Evolutionary conservation across 495 filamentous ascomycete genomes (phyloP).

Genomic region (Penicillium maclennaniae): DNA sequence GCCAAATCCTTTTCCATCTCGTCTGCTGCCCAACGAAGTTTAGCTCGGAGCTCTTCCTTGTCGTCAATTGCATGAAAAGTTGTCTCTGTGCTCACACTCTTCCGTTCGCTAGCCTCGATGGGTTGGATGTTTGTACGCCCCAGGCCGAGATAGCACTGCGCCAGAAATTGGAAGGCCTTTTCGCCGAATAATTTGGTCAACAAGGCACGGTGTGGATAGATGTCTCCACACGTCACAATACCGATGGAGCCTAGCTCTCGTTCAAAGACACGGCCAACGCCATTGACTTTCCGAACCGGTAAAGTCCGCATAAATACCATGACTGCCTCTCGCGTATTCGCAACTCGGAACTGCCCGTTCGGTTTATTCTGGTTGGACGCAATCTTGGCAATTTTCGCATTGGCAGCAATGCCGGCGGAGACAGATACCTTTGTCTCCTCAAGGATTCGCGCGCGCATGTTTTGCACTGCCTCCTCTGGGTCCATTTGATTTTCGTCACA

Average conservation of each 20-base stretch:
- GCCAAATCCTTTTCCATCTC: slow-evolving; percentile 85
- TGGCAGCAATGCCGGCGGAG: slow-evolving; percentile 90
- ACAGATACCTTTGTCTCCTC: slow-evolving; percentile 81
- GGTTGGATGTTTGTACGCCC: slow-evolving; percentile 87
- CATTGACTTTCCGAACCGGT: slow-evolving; percentile 87
- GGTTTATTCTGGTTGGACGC: slow-evolving; percentile 93
- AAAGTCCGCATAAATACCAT: slow-evolving; percentile 82
- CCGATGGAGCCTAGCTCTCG: slow-evolving; percentile 86
- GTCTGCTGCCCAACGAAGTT: slow-evolving; percentile 73
- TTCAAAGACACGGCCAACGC: slow-evolving; percentile 89
- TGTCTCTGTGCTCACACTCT: slow-evolving; percentile 89
- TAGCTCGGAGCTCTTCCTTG: slow-evolving; percentile 64
- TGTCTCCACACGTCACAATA: slow-evolving; percentile 84
- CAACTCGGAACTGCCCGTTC: slow-evolving; percentile 82
- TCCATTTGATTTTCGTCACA: slow-evolving; percentile 62
- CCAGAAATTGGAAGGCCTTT: slow-evolving; percentile 83
- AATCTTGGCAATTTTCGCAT: slow-evolving; percentile 92
- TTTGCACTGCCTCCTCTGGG: slow-evolving; percentile 68
- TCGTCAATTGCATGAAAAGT: slow-evolving; percentile 82
- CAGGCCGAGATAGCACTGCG: slow-evolving; percentile 79
- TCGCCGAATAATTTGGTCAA: slow-evolving; percentile 79
- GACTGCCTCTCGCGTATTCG: slow-evolving; percentile 65
- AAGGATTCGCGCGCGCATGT: slow-evolving; percentile 72
- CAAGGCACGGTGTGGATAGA: slow-evolving; percentile 70
- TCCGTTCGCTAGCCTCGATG: slow-evolving; percentile 83